Conservation (phyloP, 305 asterid genomes). For the Ilex paraguariensis region DNA sequence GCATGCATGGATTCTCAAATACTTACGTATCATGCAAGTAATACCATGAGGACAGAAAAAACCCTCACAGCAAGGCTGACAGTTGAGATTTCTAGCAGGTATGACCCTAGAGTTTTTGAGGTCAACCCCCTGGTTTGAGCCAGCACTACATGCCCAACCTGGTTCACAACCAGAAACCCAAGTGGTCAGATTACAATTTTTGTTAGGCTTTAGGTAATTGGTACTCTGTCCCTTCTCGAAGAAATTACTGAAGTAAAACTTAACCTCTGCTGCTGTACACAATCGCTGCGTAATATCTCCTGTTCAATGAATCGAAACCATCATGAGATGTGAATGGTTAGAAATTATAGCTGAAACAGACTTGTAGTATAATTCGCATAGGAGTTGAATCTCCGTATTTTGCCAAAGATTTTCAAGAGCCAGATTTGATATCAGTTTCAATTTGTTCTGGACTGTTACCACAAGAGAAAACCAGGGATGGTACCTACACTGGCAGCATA, state of each 20-base stretch:
- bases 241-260: slow-evolving; percentile 47
- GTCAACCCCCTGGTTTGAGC: slow-evolving; percentile 33
- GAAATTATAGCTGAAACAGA: not conserved
- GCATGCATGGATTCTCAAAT: slow-evolving; percentile 1
- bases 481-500: too few relatives aligned
- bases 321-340: slow-evolving; percentile 2
- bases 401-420: too few relatives aligned
- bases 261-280: slow-evolving; percentile 80
- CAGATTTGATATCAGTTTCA: too few relatives aligned
- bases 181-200: slow-evolving; percentile 67
- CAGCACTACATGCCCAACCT: slow-evolving; percentile 81
- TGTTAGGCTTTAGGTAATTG: slow-evolving; percentile 38
- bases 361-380: too few relatives aligned
- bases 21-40: slow-evolving; percentile 98
- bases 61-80: slow-evolving; percentile 86
- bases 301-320: slow-evolving; percentile 14
- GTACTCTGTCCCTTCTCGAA: slow-evolving; percentile 22
- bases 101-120: slow-evolving; percentile 27
- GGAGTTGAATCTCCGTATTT: too few relatives aligned
- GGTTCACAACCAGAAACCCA: slow-evolving; percentile 93
- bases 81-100: slow-evolving; percentile 58
- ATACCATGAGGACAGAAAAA: slow-evolving; percentile 88
- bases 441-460: too few relatives aligned
- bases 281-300: slow-evolving; percentile 58
- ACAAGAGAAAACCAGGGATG: too few relatives aligned